Conservation (phyloP, 257 asterid species). For the Verbascum thapsus region DNA sequence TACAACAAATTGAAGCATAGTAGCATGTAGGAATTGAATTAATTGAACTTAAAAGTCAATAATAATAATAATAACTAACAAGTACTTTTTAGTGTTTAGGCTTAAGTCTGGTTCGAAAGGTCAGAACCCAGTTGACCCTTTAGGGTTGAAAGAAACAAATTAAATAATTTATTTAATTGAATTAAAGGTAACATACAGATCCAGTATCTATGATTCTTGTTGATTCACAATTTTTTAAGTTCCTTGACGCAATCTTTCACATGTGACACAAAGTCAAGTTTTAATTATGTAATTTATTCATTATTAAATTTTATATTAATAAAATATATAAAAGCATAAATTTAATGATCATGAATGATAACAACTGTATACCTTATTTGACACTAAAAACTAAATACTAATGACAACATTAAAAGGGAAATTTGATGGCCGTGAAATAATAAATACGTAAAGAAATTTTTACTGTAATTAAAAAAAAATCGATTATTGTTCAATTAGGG, state of each 20-base stretch:
- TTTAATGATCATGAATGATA: background rate
- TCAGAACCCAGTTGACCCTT: slow-evolving; percentile 44
- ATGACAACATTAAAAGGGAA: too few species aligned
- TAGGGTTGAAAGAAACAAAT: slow-evolving; percentile 29
- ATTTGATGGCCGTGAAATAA: too few species aligned
- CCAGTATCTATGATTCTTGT: slow-evolving; percentile 29
- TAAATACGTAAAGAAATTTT: too few species aligned
- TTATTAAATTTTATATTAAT: background rate
- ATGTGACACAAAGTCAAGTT: slow-evolving; percentile 17
- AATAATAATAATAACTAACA: background rate
- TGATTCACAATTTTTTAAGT: slow-evolving; percentile 1
- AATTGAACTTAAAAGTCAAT: slow-evolving; percentile 23
- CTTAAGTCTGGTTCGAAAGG: slow-evolving; percentile 34
- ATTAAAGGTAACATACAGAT: slow-evolving; percentile 3
- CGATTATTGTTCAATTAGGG: too few species aligned
- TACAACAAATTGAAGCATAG: background rate
- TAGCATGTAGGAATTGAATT: slow-evolving; percentile 23
- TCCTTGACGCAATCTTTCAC: slow-evolving; percentile 30
- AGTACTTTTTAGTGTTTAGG: slow-evolving; percentile 8
- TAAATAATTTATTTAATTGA: background rate
- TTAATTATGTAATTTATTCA: background rate
- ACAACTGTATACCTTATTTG: slow-evolving; percentile 15
- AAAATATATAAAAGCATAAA: background rate
- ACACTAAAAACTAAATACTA: too few species aligned
- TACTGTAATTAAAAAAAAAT: too few species aligned